Base-by-base conservation (phyloP, 2,329 filamentous ascomycete genomes). In the Graphilbum sp. region DNA sequence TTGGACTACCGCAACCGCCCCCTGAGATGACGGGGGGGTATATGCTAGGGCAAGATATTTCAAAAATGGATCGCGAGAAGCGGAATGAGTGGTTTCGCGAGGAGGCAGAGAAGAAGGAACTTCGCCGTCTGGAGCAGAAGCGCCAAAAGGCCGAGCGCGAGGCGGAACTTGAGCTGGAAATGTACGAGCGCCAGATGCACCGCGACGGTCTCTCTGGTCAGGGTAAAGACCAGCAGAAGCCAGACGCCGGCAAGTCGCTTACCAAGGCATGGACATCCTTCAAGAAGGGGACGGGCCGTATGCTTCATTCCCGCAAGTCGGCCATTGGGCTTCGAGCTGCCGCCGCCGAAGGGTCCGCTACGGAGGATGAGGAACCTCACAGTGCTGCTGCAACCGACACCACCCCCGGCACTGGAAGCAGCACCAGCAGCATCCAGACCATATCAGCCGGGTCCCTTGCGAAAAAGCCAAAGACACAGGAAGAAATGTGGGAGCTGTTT, bases 21-120 rank as follows among this genome's bases (percentile, higher is more conserved):
- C 4, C 15, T 1, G 37, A 38, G 0, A 39, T 46, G 21, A 25
- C 32, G 3, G 44, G 41, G 1, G 8, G 34, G 7, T 43, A 39
- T 23, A 36, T 35, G 33, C 33, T 43, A 1, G 32, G 29, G 31
- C 27, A 33, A 2, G 37, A 42, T 11, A 23, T 32, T 9, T 36
- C 41, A 11, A 42, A 39, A n/a, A 31, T 9, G 15, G 36, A 41
- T 12, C 38, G 40, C 0, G 40, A 39, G 6, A 45, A 41, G 24
- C 40, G 45, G 0, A 37, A 41, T 4, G 32, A 12, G 2, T 47
- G 40, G 40, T 47, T 47, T 29, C 41, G 38, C 7, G 32, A 46
- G 23, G 36, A 39, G 15, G 43, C 20, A 0, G 25, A 36, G 16
- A n/a, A n/a, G 3, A 33, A 40, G 13, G 20, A 31, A 18, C 20